These are phyloP conservation scores for Talaromyces marneffei DNA, from an alignment of 2,329 filamentous ascomycete species.

Conservation along the genomic window DNA sequence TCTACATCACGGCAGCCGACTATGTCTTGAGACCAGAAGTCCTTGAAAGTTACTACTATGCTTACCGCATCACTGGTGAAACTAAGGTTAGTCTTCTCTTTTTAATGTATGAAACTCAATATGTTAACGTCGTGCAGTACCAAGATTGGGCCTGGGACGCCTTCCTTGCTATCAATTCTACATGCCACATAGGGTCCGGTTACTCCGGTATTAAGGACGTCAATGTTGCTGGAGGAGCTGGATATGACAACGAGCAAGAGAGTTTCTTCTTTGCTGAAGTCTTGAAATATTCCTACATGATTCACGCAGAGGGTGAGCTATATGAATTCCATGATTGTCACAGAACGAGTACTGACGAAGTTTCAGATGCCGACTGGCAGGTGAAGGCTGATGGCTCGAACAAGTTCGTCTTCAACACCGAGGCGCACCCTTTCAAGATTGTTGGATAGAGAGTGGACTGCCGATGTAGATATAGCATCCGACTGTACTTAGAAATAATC, in stretches of 20 bases:
- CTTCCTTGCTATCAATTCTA: constrained; percentile 62
- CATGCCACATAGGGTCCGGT: constrained; percentile 59
- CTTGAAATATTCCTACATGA: constrained; percentile 76
- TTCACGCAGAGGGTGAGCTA: constrained; percentile 46
- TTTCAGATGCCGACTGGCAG: constrained; percentile 54
- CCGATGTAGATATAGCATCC: neutral
- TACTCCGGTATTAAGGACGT: constrained; percentile 64
- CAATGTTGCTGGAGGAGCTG: constrained; percentile 56
- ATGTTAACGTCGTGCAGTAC: constrained; percentile 43
- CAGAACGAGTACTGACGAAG: constrained; percentile 17
- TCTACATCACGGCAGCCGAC: constrained; percentile 56
- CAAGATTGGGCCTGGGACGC: constrained; percentile 80
- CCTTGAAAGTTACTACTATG: constrained; percentile 80
- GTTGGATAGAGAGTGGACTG: neutral
- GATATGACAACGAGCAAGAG: constrained; percentile 66
- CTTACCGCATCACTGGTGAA: constrained; percentile 72
- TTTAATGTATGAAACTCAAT: neutral
- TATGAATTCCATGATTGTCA: neutral
- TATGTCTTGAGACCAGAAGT: constrained; percentile 77
- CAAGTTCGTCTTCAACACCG: constrained; percentile 58
- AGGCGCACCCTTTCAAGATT: constrained; percentile 54
- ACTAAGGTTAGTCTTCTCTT: constrained; percentile 38
- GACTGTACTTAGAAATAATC: neutral
- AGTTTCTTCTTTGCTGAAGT: constrained; percentile 86
- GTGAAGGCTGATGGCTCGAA: constrained; percentile 47